These are phyloP conservation scores for Ganoderma lucidum DNA, from an alignment of 1,284 basidiomycete species.

Conservation along the genomic window DNA sequence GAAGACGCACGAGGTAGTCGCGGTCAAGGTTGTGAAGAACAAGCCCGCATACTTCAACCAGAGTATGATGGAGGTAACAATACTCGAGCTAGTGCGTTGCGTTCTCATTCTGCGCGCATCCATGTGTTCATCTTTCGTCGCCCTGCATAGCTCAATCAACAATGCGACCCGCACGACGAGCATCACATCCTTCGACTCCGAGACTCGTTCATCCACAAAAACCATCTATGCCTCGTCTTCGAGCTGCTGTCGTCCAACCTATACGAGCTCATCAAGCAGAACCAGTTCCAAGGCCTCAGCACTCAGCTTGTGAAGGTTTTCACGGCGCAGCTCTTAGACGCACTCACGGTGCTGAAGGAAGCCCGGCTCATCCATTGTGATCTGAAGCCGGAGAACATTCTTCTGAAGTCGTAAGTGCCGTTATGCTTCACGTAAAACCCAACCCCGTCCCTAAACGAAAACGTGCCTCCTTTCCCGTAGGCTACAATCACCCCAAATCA, in stretches of 20 bases:
- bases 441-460: constrained; percentile 13
- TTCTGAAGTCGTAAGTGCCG: constrained; percentile 86
- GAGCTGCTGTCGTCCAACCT: constrained; percentile 97
- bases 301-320: constrained; percentile 98
- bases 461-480: constrained; percentile 49
- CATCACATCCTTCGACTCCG: constrained; percentile 96
- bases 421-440: constrained; percentile 20
- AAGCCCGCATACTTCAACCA: constrained; percentile 99
- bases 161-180: constrained; percentile 92
- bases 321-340: constrained; percentile 94
- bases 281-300: constrained; percentile 97
- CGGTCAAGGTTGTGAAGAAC: constrained; percentile 99
- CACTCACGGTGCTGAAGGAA: constrained; percentile 92
- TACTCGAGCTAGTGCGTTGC: constrained; percentile 86
- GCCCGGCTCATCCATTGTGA: constrained; percentile 98
- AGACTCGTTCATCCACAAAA: constrained; percentile 97
- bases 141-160: constrained; percentile 84
- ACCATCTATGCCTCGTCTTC: constrained; percentile 97
- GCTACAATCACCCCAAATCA: constrained; percentile 97
- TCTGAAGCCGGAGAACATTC: constrained; percentile 96
- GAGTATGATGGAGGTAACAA: constrained; percentile 99
- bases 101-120: background rate
- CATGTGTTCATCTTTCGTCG: background rate
- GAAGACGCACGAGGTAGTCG: constrained; percentile 98
- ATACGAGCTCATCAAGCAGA: constrained; percentile 99